Conservation (phyloP, 2,329 filamentous ascomycete species). For the Colletotrichum sp. region DNA sequence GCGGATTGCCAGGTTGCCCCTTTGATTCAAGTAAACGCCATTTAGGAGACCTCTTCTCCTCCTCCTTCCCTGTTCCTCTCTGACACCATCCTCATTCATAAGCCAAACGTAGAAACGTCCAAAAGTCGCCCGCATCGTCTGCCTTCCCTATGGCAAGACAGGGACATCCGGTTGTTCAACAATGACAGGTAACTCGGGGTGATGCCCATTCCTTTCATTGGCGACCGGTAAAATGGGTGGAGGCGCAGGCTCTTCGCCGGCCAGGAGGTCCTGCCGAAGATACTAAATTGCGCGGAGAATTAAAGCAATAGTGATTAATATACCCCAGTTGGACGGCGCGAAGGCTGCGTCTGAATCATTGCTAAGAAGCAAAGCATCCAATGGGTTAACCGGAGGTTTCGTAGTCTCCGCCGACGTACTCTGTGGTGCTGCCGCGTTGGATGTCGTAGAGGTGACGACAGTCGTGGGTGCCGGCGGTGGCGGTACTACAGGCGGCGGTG, state of each 20-base stretch:
- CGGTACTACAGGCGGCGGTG: background rate
- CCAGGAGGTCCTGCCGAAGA: fast-evolving
- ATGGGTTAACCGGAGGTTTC: conserved; percentile 4
- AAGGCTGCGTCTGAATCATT: background rate
- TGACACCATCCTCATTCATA: background rate
- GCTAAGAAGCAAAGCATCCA: conserved; percentile 13
- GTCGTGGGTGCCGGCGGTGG: background rate
- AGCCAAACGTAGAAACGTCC: too few relatives aligned
- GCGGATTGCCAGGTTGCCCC: background rate
- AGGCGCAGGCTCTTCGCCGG: too few relatives aligned
- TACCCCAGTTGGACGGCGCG: background rate
- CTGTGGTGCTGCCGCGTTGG: background rate
- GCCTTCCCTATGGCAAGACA: too few relatives aligned
- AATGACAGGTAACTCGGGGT: background rate
- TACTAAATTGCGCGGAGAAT: background rate
- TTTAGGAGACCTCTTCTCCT: too few relatives aligned
- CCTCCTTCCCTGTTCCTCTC: too few relatives aligned
- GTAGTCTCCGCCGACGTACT: background rate
- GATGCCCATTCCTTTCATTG: background rate
- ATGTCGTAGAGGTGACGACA: background rate
- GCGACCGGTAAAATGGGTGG: background rate
- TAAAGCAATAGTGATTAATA: background rate
- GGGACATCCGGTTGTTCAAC: too few relatives aligned
- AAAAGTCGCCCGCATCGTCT: too few relatives aligned
- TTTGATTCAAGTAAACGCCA: background rate